Evolutionary conservation across 306 rosid genomes (phyloP).

Genomic region (Lotus japonicus): DNA sequence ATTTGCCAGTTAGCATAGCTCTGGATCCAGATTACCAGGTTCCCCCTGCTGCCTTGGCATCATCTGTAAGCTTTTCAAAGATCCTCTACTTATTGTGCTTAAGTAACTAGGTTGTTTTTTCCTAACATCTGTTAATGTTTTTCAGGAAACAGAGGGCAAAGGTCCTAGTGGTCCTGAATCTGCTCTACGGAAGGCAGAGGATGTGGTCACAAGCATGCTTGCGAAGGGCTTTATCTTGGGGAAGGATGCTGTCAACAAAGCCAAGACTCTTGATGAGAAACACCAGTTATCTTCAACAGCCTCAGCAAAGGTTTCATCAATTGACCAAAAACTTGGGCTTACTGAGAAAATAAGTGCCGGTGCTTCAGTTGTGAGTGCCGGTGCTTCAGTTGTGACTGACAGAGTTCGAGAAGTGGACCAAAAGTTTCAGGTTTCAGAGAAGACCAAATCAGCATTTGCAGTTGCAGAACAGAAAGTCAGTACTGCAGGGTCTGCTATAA

Average conservation of each 20-base stretch:
- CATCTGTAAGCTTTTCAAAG: slow-evolving; percentile 43
- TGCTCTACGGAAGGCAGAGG: slow-evolving; percentile 84
- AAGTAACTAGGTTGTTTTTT: background rate
- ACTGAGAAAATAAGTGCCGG: slow-evolving; percentile 80
- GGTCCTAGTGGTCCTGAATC: slow-evolving; percentile 57
- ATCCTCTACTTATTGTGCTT: background rate
- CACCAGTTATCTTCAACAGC: slow-evolving; percentile 81
- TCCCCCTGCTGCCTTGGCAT: slow-evolving; percentile 68
- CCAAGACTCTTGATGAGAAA: slow-evolving; percentile 80
- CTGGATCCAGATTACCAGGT: slow-evolving; percentile 65
- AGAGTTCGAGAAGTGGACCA: slow-evolving; percentile 91
- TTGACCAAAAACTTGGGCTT: slow-evolving; percentile 89
- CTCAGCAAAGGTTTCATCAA: slow-evolving; percentile 68
- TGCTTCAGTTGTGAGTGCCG: slow-evolving; percentile 68
- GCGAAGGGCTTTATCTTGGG: slow-evolving; percentile 90
- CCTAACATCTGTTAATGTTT: slow-evolving; percentile 2
- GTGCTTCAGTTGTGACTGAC: slow-evolving; percentile 66
- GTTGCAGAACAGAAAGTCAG: slow-evolving; percentile 90
- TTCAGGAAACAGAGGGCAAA: slow-evolving; percentile 46
- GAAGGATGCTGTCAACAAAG: slow-evolving; percentile 85
- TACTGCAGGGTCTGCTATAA: slow-evolving; percentile 83
- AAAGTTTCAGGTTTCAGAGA: slow-evolving; percentile 93
- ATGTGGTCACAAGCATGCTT: slow-evolving; percentile 87
- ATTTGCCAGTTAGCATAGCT: slow-evolving; percentile 59
- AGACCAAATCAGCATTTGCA: slow-evolving; percentile 88